Conservation (phyloP, 768 basidiomycete species). For the Amanita pseudoporphyria region DNA sequence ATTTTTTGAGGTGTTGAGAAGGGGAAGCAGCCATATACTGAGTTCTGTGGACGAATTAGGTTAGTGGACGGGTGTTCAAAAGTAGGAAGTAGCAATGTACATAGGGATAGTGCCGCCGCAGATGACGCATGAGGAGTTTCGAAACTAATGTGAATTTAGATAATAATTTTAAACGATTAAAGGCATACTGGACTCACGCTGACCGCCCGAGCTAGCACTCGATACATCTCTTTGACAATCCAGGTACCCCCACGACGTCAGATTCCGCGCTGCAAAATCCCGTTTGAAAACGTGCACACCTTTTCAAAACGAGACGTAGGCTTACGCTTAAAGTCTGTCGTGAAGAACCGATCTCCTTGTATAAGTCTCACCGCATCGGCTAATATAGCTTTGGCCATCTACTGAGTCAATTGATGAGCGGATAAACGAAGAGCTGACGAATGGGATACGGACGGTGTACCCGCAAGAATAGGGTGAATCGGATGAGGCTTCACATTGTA, state of each 20-base stretch:
- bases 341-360: constrained; percentile 45
- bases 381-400: constrained; percentile 40
- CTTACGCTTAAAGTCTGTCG: constrained; percentile 40
- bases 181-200: constrained; percentile 31
- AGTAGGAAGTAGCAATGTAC: constrained; percentile 11
- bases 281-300: too few relatives aligned
- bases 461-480: too few relatives aligned
- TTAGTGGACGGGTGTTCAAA: not conserved
- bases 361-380: constrained; percentile 44
- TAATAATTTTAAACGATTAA: constrained; percentile 24
- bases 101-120: constrained; percentile 31
- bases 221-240: too few relatives aligned
- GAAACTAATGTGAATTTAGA: constrained; percentile 21
- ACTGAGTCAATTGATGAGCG: too few relatives aligned
- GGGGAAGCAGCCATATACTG: constrained; percentile 54
- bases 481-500: too few relatives aligned
- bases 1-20: constrained; percentile 49
- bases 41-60: constrained; percentile 31
- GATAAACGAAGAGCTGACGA: not conserved
- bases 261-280: constrained; percentile 23
- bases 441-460: constrained; percentile 22
- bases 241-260: too few relatives aligned
- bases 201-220: constrained; percentile 46
- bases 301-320: not conserved
- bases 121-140: constrained; percentile 33